These are phyloP conservation scores for Laguncularia racemosa DNA, from an alignment of 345 rosid species.

Conservation along the genomic window DNA sequence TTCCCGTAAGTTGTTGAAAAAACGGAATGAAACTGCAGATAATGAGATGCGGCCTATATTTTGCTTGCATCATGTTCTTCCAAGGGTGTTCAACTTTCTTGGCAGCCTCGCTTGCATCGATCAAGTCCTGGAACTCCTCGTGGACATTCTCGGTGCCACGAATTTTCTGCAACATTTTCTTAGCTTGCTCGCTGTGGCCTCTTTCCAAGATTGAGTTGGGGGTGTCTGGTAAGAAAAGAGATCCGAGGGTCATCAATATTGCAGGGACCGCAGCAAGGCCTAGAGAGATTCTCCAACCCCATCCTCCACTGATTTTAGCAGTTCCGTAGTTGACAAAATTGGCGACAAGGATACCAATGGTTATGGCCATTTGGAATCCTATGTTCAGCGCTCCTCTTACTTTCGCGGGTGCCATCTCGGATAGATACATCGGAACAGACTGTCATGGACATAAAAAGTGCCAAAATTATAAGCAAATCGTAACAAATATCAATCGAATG, in stretches of 20 bases:
- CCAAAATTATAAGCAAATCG: not conserved
- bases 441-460: slow-evolving; percentile 3
- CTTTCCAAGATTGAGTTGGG: slow-evolving; percentile 66
- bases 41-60: slow-evolving; percentile 55
- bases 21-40: slow-evolving; percentile 45
- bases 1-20: slow-evolving; percentile 70
- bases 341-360: slow-evolving; percentile 57
- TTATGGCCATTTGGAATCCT: slow-evolving; percentile 64
- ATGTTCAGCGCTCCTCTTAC: slow-evolving; percentile 68
- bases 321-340: slow-evolving; percentile 54
- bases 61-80: slow-evolving; percentile 44
- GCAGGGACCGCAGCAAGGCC: slow-evolving; percentile 62
- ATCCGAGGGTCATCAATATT: slow-evolving; percentile 46
- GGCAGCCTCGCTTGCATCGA: slow-evolving; percentile 50
- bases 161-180: slow-evolving; percentile 38
- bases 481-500: not conserved
- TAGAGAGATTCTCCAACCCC: slow-evolving; percentile 64
- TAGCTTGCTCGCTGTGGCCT: slow-evolving; percentile 49
- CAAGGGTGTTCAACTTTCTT: slow-evolving; percentile 48
- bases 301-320: slow-evolving; percentile 34
- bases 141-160: slow-evolving; percentile 45
- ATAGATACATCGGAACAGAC: slow-evolving; percentile 67
- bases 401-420: slow-evolving; percentile 71
- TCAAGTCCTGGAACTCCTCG: slow-evolving; percentile 51
- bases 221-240: slow-evolving; percentile 53